Base-by-base conservation (phyloP, 306 rosid genomes). In the Cicer chorassanicum region DNA sequence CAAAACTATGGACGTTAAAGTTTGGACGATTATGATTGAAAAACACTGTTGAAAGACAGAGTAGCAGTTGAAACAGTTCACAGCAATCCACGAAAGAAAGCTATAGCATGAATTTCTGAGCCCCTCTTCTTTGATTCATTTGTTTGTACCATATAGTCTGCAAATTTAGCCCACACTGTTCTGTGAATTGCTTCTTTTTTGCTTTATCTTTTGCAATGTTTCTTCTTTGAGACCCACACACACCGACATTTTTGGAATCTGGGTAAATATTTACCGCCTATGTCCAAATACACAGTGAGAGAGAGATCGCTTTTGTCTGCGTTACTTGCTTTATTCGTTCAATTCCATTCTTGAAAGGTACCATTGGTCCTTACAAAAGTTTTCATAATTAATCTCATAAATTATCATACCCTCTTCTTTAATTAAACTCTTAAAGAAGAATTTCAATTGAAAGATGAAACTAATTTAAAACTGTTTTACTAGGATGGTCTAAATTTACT, bases 301-400 rank as follows among this genome's bases (percentile, higher is more conserved):
- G 73, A 68, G 72, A 80, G 79, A 77, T 80, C 64, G 82, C 78
- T 61, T 82, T 81, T 63, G 75, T 65, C 61, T 73, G 78, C 44
- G 68, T 12, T 81, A 64, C 15, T 80, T 62, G 79, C 93, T 91
- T 91, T 91, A 86, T 91, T 91, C 90, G 65, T 79, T 72, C 36
- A 29, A 3, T 29, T 29, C 36, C 5, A 29, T 29, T 78, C 82
- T 79, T 74, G 48, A 65, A 68, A 78, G 78, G 72, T 82, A 9
- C 1, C 89, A 74, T 91, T 81, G 93, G 84, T 84, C 83, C 83
- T 86, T 67, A 56, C 90, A 82, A 89, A 84, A 87, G 87, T 54
- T 81, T 77, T 73, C 79, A 70, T 72, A 82, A 57, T 71, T 42
- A 21, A 24, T 24, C 29, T 24, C 34, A 24, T 24, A 2, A 4